phyloP scores from a whole-genome alignment of 129 eudicot genomes.

The Flaveria linearis region DNA sequence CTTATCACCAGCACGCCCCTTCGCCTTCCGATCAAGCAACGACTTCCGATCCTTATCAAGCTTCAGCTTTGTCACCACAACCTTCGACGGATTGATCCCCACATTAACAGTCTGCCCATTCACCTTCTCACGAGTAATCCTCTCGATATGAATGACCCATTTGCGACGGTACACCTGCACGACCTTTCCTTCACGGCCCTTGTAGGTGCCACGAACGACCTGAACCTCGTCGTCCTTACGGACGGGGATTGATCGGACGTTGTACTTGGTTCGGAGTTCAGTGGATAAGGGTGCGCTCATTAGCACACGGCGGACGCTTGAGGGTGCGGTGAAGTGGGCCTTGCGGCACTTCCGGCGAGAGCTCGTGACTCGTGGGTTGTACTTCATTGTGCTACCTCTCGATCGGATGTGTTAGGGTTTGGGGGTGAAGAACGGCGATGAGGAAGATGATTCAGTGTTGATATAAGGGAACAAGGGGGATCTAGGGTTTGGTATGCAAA shows the following conservation, averaged over 20 bases:
- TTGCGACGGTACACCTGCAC: constrained; percentile 15
- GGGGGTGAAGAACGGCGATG: background rate
- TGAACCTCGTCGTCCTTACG: constrained; percentile 12
- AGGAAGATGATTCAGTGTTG: background rate
- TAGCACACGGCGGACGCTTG: constrained; percentile 14
- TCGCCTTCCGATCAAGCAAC: constrained; percentile 14
- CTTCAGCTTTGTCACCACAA: background rate
- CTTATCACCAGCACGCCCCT: background rate
- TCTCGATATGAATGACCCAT: constrained; percentile 5
- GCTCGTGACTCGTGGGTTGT: constrained; percentile 10
- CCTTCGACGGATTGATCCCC: background rate
- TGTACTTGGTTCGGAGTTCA: background rate
- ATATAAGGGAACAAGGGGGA: background rate
- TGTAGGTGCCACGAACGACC: constrained; percentile 13
- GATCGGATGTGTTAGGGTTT: background rate
- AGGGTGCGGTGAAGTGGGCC: constrained; percentile 11
- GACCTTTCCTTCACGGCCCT: constrained; percentile 16
- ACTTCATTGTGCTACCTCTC: background rate
- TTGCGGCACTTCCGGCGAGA: constrained; percentile 15
- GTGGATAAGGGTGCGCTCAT: constrained; percentile 15
- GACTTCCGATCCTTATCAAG: constrained; percentile 15
- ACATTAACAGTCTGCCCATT: constrained; percentile 7
- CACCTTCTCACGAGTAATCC: constrained; percentile 16
- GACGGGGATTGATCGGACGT: constrained; percentile 10
- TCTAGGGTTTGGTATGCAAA: background rate